These are phyloP conservation scores for Colletotrichum sublineola DNA, from an alignment of 2,329 filamentous ascomycete genomes.

Conservation along the genomic window DNA sequence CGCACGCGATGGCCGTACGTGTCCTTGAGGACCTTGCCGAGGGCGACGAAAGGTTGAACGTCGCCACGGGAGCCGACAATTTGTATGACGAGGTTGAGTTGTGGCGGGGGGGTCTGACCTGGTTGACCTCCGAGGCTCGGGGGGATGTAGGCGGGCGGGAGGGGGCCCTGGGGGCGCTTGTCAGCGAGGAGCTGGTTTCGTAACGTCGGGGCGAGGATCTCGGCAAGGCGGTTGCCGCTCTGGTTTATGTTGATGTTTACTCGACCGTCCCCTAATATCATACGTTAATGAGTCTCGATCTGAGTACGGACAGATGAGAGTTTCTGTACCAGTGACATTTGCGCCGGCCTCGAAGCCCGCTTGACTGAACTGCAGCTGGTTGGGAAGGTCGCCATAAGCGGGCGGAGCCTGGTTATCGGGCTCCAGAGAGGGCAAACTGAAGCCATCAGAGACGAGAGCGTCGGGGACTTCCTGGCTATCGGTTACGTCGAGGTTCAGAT, in stretches of 20 bases:
- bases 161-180: conserved; percentile 52
- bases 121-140: conserved; percentile 77
- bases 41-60: conserved; percentile 80
- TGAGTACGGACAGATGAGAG: conserved; percentile 1
- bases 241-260: conserved; percentile 86
- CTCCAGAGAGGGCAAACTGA: conserved; percentile 57
- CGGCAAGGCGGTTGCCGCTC: conserved; percentile 73
- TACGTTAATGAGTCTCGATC: conserved; percentile 39
- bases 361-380: conserved; percentile 71
- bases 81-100: conserved; percentile 79
- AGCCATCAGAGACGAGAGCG: conserved; percentile 55
- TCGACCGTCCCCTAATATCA: conserved; percentile 75
- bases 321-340: conserved; percentile 63
- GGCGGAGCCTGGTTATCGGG: conserved; percentile 62
- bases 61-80: conserved; percentile 82
- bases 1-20: conserved; percentile 79
- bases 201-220: conserved; percentile 75
- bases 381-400: conserved; percentile 69
- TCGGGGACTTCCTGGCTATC: conserved; percentile 47
- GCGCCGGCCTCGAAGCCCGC: conserved; percentile 74
- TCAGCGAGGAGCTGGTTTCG: conserved; percentile 68
- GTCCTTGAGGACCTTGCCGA: conserved; percentile 74
- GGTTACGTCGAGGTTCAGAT: conserved; percentile 32
- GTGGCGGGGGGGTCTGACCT: conserved; percentile 67
- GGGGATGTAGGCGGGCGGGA: conserved; percentile 79